These are phyloP conservation scores for Conoideocrella luteorostrata DNA, from an alignment of 2,329 filamentous ascomycete genomes.

Conservation along the genomic window DNA sequence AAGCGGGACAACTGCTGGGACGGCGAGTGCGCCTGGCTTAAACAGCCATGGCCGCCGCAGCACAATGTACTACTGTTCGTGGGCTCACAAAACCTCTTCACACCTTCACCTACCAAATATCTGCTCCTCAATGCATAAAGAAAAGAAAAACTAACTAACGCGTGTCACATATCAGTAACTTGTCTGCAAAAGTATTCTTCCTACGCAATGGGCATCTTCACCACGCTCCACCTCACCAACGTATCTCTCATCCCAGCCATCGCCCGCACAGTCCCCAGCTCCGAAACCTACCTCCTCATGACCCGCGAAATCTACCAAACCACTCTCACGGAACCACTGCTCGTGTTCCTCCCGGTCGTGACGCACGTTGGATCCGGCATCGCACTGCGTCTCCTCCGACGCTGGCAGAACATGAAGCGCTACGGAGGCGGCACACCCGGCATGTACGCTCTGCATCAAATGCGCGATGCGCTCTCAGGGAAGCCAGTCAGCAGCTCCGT, in stretches of 20 bases:
- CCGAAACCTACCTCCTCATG: constrained; percentile 82
- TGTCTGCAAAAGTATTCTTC: constrained; percentile 84
- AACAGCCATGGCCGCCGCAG: constrained; percentile 45
- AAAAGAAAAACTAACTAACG: not conserved
- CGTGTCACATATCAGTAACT: constrained; percentile 16
- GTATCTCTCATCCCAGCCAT: constrained; percentile 74
- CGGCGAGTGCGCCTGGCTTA: constrained; percentile 44
- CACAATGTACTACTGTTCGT: constrained; percentile 69
- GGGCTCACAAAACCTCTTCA: too few species aligned
- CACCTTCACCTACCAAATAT: too few species aligned
- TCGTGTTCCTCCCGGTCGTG: constrained; percentile 68
- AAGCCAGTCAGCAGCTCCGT: constrained; percentile 24
- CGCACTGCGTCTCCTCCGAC: constrained; percentile 67
- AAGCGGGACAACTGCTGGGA: constrained; percentile 36
- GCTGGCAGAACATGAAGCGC: constrained; percentile 61
- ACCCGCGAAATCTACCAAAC: constrained; percentile 91
- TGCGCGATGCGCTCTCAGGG: constrained; percentile 24
- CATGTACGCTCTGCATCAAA: constrained; percentile 34
- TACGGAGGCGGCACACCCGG: constrained; percentile 66
- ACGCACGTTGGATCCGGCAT: constrained; percentile 74
- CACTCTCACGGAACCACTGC: constrained; percentile 67
- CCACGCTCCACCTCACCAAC: constrained; percentile 70
- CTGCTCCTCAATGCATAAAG: not conserved
- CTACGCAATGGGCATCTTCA: constrained; percentile 74
- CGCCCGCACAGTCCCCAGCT: constrained; percentile 64